Evolutionary conservation across 257 asterid species (phyloP).

Genomic region (Solanum medicagineum): DNA sequence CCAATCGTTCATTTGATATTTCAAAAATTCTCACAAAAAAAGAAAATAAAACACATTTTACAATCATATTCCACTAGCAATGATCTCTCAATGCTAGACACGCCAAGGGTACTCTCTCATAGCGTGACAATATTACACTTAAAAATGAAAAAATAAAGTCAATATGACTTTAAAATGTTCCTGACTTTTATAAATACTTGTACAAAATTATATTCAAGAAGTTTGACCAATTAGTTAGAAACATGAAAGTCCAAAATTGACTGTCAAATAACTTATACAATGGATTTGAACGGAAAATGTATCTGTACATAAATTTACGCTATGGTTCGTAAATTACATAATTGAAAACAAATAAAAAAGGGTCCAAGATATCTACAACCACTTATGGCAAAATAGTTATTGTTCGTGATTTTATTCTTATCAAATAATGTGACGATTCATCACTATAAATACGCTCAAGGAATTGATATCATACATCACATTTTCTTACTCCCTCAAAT

Average conservation of each 20-base stretch:
- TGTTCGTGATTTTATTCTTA: not conserved
- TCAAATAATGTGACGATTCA: no score
- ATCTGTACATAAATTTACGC: no score
- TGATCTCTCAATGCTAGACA: no score
- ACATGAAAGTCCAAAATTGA: no score
- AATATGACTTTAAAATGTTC: no score
- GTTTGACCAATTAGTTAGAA: not conserved
- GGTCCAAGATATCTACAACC: not conserved
- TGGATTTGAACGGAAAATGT: not conserved
- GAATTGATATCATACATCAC: no score
- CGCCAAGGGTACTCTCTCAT: no score
- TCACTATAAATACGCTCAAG: not conserved
- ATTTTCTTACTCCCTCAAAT: no score
- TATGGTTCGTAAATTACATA: no score
- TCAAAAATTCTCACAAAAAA: not conserved
- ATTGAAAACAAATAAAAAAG: no score
- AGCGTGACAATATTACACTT: not conserved
- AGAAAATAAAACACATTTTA: not conserved
- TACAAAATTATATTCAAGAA: no score
- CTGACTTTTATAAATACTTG: not conserved
- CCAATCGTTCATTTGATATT: not conserved
- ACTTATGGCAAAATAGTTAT: not conserved
- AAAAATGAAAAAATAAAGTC: no score
- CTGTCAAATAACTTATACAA: not conserved
- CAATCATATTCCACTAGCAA: not conserved